Evolutionary conservation across 768 basidiomycete species (phyloP), one percentile per base, ranked within the genome.

Genomic region (Suillus weaverae): DNA sequence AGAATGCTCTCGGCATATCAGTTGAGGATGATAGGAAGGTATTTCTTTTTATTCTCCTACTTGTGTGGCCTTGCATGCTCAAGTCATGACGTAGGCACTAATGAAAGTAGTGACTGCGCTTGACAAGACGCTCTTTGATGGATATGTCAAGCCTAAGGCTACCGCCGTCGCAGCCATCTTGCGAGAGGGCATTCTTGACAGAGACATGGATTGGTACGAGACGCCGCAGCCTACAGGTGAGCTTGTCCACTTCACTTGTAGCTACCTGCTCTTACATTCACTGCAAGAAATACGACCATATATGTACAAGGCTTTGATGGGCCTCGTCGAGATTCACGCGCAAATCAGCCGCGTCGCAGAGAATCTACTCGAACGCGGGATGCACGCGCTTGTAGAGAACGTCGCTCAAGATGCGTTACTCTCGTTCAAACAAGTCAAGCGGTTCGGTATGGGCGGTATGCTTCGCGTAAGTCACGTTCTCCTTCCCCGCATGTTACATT

Each of bases 391-490:
- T 18, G 90, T 96, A 16, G 90, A 94, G 66, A 89, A 91, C 64
- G 80, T 97, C 20, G 91, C 95, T 16, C 83, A 86, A 10, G 94
- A 95, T 70, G 91, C 95, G 0, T 81, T 98, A 62, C 84, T 82
- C 16, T 92, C 89, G 76, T 96, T 99, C 85, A 86, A 85, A 69
- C 89, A 95, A 76, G 88, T 99, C 48, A 90, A 89, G 71, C 85
- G 89, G 57, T 98, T 97, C 72, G 95, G 96, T 20, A 97, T 98
- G 90, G 97, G 97, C 36, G 97, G 97, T 10, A 99, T 99, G 97
- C 84, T 99, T 51, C 87, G 94, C 56, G 96, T 97, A 74, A 65
- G 90, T 82, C 33, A 35, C 44, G 7, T 36, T 39, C 60, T 32
- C 41, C n/a, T 50, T 44, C 22, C 41, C 26, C n/a, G 30, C 22